phyloP scores from a whole-genome alignment of 108 stramenopile genomes.

The Fistulifera pelliculosa region DNA sequence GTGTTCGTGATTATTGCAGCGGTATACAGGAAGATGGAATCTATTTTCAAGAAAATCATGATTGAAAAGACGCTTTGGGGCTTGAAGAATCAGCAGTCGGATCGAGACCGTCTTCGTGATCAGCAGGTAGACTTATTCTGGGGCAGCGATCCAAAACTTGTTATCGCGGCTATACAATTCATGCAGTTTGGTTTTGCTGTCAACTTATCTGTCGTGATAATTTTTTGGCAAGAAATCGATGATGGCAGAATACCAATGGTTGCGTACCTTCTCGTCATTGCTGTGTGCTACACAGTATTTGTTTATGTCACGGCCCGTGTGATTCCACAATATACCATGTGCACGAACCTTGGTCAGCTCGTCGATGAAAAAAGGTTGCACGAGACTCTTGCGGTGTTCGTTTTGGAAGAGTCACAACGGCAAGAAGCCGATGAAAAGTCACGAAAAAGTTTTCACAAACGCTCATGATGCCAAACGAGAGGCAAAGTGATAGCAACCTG shows the following conservation, averaged over 20 bases:
- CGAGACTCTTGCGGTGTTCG: constrained; percentile 35
- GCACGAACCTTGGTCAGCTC: constrained; percentile 76
- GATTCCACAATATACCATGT: constrained; percentile 75
- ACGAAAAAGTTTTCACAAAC: background rate
- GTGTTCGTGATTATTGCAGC: constrained; percentile 30
- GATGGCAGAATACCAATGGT: constrained; percentile 9
- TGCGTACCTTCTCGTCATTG: constrained; percentile 20
- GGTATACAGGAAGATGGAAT: constrained; percentile 28
- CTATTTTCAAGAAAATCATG: constrained; percentile 35
- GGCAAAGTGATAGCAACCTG: background rate
- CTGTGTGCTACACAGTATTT: constrained; percentile 54
- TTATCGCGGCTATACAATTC: constrained; percentile 65
- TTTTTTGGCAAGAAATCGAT: constrained; percentile 38
- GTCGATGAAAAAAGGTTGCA: constrained; percentile 44
- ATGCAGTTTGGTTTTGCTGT: constrained; percentile 86
- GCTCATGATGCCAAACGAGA: background rate
- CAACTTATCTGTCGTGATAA: constrained; percentile 55
- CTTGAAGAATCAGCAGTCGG: background rate
- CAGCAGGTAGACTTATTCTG: constrained; percentile 68
- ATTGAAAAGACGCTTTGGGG: constrained; percentile 9
- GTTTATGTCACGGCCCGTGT: constrained; percentile 40
- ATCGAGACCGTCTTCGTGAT: constrained; percentile 1
- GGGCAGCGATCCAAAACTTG: constrained; percentile 53
- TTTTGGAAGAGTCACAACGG: constrained; percentile 34
- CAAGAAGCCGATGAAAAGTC: background rate